phyloP scores from a whole-genome alignment of 106 monocot species.

The Allium cepa region DNA sequence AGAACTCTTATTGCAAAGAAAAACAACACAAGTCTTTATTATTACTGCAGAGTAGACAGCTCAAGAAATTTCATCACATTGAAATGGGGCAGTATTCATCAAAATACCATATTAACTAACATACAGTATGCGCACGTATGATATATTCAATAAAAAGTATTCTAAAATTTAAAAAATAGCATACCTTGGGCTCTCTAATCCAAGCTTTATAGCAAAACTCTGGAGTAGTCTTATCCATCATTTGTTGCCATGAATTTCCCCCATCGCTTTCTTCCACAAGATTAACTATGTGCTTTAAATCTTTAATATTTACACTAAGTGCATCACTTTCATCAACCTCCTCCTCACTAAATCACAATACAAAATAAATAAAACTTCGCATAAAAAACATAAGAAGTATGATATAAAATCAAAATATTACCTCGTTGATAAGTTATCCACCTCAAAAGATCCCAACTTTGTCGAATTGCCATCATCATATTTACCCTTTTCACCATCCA shows the following conservation, averaged over 20 bases:
- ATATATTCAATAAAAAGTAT: not conserved
- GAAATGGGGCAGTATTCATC: too few species aligned
- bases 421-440: not conserved
- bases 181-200: conserved; percentile 73
- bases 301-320: conserved; percentile 40
- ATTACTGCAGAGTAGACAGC: too few species aligned
- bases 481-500: not conserved
- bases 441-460: not conserved
- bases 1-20: not conserved
- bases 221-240: conserved; percentile 73
- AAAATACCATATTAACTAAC: too few species aligned
- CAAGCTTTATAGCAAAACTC: conserved; percentile 66
- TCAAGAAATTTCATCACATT: too few species aligned
- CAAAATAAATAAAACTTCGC: not conserved
- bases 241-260: conserved; percentile 60
- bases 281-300: conserved; percentile 45
- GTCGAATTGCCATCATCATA: not conserved
- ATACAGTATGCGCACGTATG: too few species aligned
- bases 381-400: not conserved
- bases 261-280: conserved; percentile 68
- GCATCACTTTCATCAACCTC: conserved; percentile 4
- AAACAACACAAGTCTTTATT: not conserved
- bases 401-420: not conserved
- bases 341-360: not conserved
- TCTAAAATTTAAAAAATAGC: not conserved